Evolutionary conservation across 768 basidiomycete genomes (phyloP).

Genomic region (Tulasnella sp.): DNA sequence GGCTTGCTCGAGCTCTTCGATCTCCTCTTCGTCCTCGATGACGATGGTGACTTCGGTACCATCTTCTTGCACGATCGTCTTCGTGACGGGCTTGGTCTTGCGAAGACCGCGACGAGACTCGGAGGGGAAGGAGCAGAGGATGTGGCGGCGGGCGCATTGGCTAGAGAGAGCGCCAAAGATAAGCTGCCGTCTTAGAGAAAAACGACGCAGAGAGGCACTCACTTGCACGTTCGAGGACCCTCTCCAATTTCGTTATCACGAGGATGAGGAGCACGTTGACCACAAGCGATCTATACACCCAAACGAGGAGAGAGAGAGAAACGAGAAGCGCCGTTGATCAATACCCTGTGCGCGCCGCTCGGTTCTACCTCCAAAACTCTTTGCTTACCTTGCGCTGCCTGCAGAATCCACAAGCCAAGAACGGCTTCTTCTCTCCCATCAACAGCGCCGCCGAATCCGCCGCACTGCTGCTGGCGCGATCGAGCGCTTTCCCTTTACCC

Average conservation of each 20-base stretch:
- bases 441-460: not conserved
- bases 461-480: not conserved
- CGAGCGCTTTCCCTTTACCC: not conserved
- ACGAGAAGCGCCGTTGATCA: not conserved
- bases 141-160: constrained; percentile 20
- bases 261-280: constrained; percentile 13
- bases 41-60: not conserved
- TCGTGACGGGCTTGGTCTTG: constrained; percentile 16
- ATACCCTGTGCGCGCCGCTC: not conserved
- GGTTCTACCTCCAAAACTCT: not conserved
- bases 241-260: constrained; percentile 9
- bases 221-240: constrained; percentile 25
- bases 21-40: constrained; percentile 11
- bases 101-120: constrained; percentile 24
- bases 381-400: constrained; percentile 18
- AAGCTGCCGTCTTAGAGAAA: not conserved
- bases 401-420: constrained; percentile 25
- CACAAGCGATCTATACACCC: constrained; percentile 17
- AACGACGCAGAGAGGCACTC: no score
- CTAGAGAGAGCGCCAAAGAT: not conserved
- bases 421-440: constrained; percentile 21
- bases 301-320: not conserved
- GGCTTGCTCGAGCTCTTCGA: not conserved
- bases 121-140: constrained; percentile 21
- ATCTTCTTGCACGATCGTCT: not conserved